A percentile compares a stretch with the other conserved stretches of the same genome.
These are phyloP conservation scores for Laetiporus sulphureus DNA, from an alignment of 1,284 basidiomycete genomes.

Conservation along the genomic window DNA sequence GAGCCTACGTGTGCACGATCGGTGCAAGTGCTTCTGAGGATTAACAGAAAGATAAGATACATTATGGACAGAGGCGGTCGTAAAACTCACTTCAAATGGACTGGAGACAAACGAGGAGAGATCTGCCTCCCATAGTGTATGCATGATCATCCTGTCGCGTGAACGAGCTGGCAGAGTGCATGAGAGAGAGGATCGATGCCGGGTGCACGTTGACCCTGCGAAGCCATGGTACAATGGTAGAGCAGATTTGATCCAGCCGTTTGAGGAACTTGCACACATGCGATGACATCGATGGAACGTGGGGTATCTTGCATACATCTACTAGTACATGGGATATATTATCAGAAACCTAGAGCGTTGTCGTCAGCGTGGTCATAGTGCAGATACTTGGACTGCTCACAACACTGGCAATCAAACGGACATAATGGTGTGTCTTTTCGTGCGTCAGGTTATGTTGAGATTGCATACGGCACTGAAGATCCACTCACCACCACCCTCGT, in stretches of 20 bases:
- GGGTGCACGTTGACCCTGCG: conserved; percentile 30
- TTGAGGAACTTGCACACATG: too few species aligned
- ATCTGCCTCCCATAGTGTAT: not conserved
- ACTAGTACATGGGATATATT: conserved; percentile 4
- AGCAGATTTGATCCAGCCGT: too few species aligned
- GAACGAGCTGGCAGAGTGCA: not conserved
- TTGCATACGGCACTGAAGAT: too few species aligned
- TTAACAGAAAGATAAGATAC: not conserved
- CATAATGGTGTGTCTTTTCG: conserved; percentile 29
- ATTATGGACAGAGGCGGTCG: not conserved
- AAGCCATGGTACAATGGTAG: conserved; percentile 14
- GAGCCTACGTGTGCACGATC: conserved; percentile 33
- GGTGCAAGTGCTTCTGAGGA: too few species aligned
- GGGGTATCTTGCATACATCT: conserved; percentile 10
- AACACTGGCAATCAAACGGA: conserved; percentile 30
- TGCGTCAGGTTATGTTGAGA: too few species aligned
- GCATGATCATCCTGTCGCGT: not conserved
- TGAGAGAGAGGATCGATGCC: conserved; percentile 31
- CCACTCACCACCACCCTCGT: conserved; percentile 67
- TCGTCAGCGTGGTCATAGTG: not conserved
- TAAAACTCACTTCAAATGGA: too few species aligned
- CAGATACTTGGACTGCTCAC: too few species aligned
- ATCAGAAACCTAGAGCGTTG: conserved; percentile 39
- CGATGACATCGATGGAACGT: too few species aligned
- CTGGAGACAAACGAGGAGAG: too few species aligned